These are phyloP conservation scores for Dendrobium huoshanense DNA, from an alignment of 106 monocot genomes.

Conservation along the genomic window DNA sequence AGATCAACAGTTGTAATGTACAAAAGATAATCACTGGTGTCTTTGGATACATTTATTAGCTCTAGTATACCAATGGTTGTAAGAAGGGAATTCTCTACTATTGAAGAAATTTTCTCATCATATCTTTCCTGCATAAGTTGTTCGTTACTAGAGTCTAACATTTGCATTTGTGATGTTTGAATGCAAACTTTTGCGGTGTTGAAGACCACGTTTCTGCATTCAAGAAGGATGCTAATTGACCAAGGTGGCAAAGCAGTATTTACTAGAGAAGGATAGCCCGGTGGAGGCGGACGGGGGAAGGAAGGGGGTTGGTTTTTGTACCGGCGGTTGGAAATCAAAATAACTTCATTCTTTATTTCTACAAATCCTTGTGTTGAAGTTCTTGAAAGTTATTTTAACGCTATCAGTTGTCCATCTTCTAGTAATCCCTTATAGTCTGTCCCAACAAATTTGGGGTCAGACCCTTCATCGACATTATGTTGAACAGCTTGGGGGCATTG, in stretches of 20 bases:
- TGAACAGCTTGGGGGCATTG: too few species aligned
- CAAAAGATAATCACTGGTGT: slow-evolving; percentile 90
- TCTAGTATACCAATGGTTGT: slow-evolving; percentile 74
- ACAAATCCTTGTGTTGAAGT: too few species aligned
- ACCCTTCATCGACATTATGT: too few species aligned
- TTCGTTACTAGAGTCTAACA: slow-evolving; percentile 36
- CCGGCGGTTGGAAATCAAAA: too few species aligned
- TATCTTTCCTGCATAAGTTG: slow-evolving; percentile 81
- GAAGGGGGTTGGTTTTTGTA: too few species aligned
- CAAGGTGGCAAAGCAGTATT: slow-evolving; percentile 56
- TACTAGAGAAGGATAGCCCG: too few species aligned
- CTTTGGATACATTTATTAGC: slow-evolving; percentile 94
- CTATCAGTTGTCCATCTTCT: too few species aligned
- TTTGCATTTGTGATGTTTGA: slow-evolving; percentile 94
- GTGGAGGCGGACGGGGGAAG: too few species aligned
- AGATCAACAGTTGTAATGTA: slow-evolving; percentile 96
- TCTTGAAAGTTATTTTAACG: too few species aligned
- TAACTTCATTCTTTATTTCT: too few species aligned
- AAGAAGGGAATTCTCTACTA: slow-evolving; percentile 46
- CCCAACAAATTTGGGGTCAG: too few species aligned
- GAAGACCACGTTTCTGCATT: slow-evolving; percentile 83
- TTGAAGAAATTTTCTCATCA: slow-evolving; percentile 74
- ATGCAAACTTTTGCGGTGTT: slow-evolving; percentile 91
- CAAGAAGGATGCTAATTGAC: slow-evolving; percentile 95
- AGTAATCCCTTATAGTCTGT: too few species aligned